Percentiles rank a stretch among this genome's conserved stretches.
Evolutionary conservation across 805 yeast genomes (phyloP).

Genomic region (Metschnikowia borealis): DNA sequence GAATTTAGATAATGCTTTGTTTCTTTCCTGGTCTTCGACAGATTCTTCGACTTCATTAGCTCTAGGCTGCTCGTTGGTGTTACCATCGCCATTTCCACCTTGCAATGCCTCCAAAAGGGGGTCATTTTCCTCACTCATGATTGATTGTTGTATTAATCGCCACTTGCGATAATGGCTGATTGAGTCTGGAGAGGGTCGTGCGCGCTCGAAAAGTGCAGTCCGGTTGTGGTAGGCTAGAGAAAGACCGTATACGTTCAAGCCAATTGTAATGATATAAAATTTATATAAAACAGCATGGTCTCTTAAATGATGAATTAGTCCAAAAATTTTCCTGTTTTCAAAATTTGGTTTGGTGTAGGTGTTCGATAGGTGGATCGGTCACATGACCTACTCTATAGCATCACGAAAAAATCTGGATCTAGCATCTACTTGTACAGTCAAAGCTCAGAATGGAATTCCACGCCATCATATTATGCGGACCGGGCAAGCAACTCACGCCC

Average conservation of each 20-base stretch:
- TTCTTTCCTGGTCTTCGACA: constrained; percentile 63
- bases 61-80: constrained; percentile 19
- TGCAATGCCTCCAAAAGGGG: constrained; percentile 69
- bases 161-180: constrained; percentile 9
- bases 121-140: constrained; percentile 62
- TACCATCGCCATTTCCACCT: constrained; percentile 28
- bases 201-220: neutral
- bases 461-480: constrained; percentile 86
- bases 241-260: neutral
- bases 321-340: neutral
- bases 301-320: neutral
- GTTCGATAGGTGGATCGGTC: neutral
- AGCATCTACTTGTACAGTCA: constrained; percentile 6
- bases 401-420: constrained; percentile 2
- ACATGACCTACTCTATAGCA: constrained; percentile 1
- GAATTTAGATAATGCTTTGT: constrained; percentile 70
- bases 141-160: constrained; percentile 15
- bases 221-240: neutral
- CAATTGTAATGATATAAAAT: neutral
- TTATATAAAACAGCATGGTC: too few relatives aligned
- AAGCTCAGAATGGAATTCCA: constrained; percentile 75
- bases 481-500: constrained; percentile 70
- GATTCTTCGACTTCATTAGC: constrained; percentile 18
- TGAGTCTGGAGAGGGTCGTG: constrained; percentile 6
- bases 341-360: neutral